Base-by-base conservation (phyloP, 805 yeast species). In the Blastobotrys mokoenaii region DNA sequence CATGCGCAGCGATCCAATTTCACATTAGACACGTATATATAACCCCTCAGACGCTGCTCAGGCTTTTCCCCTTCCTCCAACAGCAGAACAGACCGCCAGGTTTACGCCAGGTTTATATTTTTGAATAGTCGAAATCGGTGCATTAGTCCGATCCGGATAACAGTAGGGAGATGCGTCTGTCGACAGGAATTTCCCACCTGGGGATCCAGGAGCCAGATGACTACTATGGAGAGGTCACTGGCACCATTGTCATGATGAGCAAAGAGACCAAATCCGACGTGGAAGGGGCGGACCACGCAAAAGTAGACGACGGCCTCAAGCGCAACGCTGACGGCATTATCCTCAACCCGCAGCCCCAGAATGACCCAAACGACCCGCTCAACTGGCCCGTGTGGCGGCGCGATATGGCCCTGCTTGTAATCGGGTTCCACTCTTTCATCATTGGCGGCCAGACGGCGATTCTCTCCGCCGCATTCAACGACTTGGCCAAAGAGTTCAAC, bases 401-500 rank as follows among this genome's bases (percentile, higher is more conserved):
- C 25, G 83, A 78, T 49, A 47, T 75, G 40, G 75, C 81, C 6
- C 61, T 78, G 35, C 51, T 68, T 9, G 72, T 71, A 14, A 69
- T 78, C 30, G 82, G 82, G 3, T 69, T 74, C 52, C 80, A 74
- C 49, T 73, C 77, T 10, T 74, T 78, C 52, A 62, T 78, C 9
- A 77, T 79, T 3, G 84, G 83, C 27, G 83, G 84, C 29, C 79
- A 74, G 59, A 71, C 80, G 2, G 77, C 84, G 2, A 62, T 79
- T 33, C 62, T 78, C 46, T 82, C 83, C 0, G 77, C 82, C 1
- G 83, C 79, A 1, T 65, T 76, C 63, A 51, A 67, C 11, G 48
- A 53, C 3, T 56, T 79, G 45, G 61, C 63, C 31, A 46, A 25
- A 1, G 75, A 76, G 53, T 78, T 77, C 53, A 49, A 65, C 49